Evolutionary conservation across 257 asterid species (phyloP).

Genomic region (Verbascum thapsus): DNA sequence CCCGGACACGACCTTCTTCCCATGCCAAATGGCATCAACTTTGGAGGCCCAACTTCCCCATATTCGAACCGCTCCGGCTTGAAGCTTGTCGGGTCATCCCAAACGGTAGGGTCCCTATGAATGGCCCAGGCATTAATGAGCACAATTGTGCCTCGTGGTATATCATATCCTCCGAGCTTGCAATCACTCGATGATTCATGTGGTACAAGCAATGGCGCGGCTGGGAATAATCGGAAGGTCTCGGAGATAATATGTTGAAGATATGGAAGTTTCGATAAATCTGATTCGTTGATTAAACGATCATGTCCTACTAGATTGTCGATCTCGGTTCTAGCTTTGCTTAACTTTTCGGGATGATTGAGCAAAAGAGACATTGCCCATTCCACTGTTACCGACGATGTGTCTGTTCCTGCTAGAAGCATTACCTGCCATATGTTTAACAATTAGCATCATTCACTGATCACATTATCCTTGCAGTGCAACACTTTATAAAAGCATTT

Average conservation of each 20-base stretch:
- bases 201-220: too few species aligned
- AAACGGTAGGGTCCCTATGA: constrained; percentile 51
- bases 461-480: too few species aligned
- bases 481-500: too few species aligned
- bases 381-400: constrained; percentile 55
- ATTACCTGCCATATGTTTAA: constrained; percentile 34
- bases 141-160: too few species aligned
- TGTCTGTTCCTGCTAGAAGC: constrained; percentile 57
- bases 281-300: constrained; percentile 42
- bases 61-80: constrained; percentile 57
- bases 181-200: too few species aligned
- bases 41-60: constrained; percentile 30
- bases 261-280: too few species aligned
- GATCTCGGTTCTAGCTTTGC: constrained; percentile 56
- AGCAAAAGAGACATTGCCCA: constrained; percentile 67
- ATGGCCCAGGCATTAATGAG: too few species aligned
- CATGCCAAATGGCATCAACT: constrained; percentile 65
- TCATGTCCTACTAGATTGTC: constrained; percentile 46
- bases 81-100: constrained; percentile 59
- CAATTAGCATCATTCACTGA: too few species aligned
- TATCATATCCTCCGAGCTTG: too few species aligned
- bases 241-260: too few species aligned
- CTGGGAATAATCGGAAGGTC: too few species aligned
- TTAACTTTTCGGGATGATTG: constrained; percentile 54
- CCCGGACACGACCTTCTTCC: too few species aligned